These are phyloP conservation scores for Aspergillus fischeri DNA, from an alignment of 2,329 filamentous ascomycete species.

Conservation along the genomic window DNA sequence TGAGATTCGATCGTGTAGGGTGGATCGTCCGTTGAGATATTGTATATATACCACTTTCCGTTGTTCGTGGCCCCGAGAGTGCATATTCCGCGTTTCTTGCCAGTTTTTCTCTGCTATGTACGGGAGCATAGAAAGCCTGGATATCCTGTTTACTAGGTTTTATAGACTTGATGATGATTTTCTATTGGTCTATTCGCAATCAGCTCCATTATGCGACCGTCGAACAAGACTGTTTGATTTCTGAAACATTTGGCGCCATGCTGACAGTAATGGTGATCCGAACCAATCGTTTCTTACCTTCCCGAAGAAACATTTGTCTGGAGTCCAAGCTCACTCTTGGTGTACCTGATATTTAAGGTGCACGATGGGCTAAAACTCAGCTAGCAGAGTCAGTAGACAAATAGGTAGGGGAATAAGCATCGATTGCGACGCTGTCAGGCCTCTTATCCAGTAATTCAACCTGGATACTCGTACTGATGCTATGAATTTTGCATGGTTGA, in stretches of 20 bases:
- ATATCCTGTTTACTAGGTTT: conserved; percentile 6
- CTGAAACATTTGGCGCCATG: not conserved
- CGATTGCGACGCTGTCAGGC: not conserved
- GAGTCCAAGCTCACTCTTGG: not conserved
- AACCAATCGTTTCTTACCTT: not conserved
- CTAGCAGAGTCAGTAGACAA: not conserved
- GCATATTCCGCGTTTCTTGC: conserved; percentile 3
- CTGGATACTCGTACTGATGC: not conserved
- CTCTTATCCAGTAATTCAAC: not conserved
- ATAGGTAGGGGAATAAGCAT: not conserved
- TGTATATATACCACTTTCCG: not conserved
- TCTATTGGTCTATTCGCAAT: conserved; percentile 5
- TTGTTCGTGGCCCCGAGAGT: not conserved
- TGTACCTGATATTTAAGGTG: not conserved
- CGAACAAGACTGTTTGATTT: not conserved
- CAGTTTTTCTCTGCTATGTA: not conserved
- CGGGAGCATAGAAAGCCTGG: conserved; percentile 9
- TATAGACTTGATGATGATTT: conserved; percentile 11
- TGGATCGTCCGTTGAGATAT: not conserved
- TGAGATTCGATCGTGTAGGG: conserved; percentile 3
- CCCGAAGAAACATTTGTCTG: not conserved
- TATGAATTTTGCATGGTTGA: not conserved
- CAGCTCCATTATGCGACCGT: not conserved
- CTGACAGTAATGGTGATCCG: not conserved
- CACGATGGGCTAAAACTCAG: not conserved